Base-by-base conservation (phyloP, 257 asterid species). In the Solanum stenotomum region DNA sequence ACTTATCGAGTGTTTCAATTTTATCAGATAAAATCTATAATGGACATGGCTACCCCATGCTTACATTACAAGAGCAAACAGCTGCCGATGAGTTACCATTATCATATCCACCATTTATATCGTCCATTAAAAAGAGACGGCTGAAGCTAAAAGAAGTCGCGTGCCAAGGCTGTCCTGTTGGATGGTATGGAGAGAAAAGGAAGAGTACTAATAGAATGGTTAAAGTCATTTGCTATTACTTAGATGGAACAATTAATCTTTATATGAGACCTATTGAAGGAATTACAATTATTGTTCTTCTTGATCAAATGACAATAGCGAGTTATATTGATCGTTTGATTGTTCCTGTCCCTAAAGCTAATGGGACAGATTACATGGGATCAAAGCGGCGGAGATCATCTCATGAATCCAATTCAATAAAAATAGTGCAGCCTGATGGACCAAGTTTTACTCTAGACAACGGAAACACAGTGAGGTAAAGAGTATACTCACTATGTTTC, bases 221-320 rank as follows among this genome's bases (percentile, higher is more conserved):
- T 7, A 91, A 67, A 49, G 95, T 93, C 6, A 75, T 90, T 92
- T 95, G 94, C 85, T 94, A 49, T 42, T 96, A 95, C 71, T 49
- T 90, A 89, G 95, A 95, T 87, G 98, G 96, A 1, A 92, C 96
- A 0, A 87, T 92, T 23, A 96, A 96, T 84, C 44, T 93, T 34
- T 94, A 93, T 87, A 95, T 95, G 98, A 94, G 96, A 91, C 96
- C 96, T 52, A 93, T 95, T 10, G 98, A 96, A 87, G 98, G 96
- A 23, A 88, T 96, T 4, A 92, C 91, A 0, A 85, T 90, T 15
- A 49, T 93, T 18, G 94, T 96, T 87, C 96, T 93, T 90, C 94
- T 96, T 85, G 98, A 95, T 87, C 83, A 75, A 87, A 95, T 94
- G 98, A 93, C 84, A 52, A 90, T 94, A 82, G 13, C 72, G 0